Percentiles rank a stretch among this genome's conserved stretches.
These are phyloP conservation scores for Isabelozyma heimii DNA, from an alignment of 805 yeast species.

Conservation along the genomic window DNA sequence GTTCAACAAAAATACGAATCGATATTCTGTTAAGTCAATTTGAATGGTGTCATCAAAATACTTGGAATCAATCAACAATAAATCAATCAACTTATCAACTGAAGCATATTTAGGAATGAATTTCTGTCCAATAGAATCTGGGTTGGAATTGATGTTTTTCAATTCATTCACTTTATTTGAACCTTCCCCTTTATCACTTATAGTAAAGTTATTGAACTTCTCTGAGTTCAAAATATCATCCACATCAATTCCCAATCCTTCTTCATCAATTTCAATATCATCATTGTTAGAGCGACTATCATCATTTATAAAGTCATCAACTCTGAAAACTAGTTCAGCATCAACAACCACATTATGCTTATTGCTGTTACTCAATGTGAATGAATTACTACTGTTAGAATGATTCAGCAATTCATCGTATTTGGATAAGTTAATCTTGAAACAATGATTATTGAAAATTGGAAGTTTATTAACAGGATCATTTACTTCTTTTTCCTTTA, in stretches of 20 bases:
- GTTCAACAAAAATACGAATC: conserved; percentile 41
- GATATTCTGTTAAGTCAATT: conserved; percentile 38
- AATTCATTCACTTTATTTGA: neutral
- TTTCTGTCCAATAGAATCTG: conserved; percentile 7
- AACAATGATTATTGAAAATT: conserved; percentile 32
- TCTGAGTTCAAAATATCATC: conserved; percentile 41
- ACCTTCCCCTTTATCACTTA: conserved; percentile 6
- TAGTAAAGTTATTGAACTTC: conserved; percentile 30
- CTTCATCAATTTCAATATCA: conserved; percentile 35
- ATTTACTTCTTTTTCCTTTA: conserved; percentile 5
- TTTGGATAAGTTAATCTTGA: conserved; percentile 29
- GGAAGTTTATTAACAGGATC: conserved; percentile 26
- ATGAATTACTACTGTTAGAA: conserved; percentile 1
- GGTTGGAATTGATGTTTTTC: conserved; percentile 7
- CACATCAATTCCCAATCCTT: conserved; percentile 42
- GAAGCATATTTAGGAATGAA: conserved; percentile 52
- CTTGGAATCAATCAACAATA: conserved; percentile 69
- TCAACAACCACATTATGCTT: conserved; percentile 27
- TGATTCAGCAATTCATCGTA: conserved; percentile 27
- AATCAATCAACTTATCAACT: conserved; percentile 73
- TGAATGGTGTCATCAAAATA: conserved; percentile 44
- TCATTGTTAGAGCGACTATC: conserved; percentile 18
- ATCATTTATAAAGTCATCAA: conserved; percentile 34
- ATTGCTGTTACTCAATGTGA: conserved; percentile 1
- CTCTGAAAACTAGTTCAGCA: conserved; percentile 29